Percentiles rank a stretch among this genome's conserved stretches.
phyloP scores from a whole-genome alignment of 352 stramenopile genomes.

The Thalassiosira oceanica region DNA sequence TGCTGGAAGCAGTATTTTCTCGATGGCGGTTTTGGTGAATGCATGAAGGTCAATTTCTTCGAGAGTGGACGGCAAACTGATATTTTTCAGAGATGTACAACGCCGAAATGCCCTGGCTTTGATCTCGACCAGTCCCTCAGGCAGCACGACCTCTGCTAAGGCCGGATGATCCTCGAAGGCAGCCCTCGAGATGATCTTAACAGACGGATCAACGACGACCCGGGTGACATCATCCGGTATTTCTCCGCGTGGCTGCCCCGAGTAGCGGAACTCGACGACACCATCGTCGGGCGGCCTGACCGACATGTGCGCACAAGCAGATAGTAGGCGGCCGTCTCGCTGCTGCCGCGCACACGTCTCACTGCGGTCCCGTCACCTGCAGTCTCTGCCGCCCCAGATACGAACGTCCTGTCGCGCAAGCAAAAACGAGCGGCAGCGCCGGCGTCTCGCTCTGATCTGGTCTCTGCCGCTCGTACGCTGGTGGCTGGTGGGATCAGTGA shows the following conservation, averaged over 20 bases:
- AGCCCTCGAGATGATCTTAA: neutral
- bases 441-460: no score
- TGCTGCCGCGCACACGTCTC: no score
- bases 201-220: constrained; percentile 6
- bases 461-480: no score
- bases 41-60: neutral
- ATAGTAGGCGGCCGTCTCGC: no score
- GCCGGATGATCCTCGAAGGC: neutral
- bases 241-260: neutral
- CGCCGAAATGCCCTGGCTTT: neutral
- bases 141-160: constrained; percentile 1
- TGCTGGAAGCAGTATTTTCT: neutral
- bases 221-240: constrained; percentile 9
- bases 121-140: neutral
- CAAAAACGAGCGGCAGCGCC: no score
- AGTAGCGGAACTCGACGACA: constrained; percentile 4
- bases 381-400: no score
- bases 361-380: no score
- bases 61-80: constrained; percentile 5
- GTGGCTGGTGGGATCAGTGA: no score
- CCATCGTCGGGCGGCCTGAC: no score
- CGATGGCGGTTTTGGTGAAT: neutral
- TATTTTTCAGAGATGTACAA: neutral
- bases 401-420: no score
- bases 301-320: no score